Percentiles rank a stretch among this genome's conserved stretches.
These are phyloP conservation scores for Phytopythium delawarense DNA, from an alignment of 352 stramenopile species.

Conservation along the genomic window DNA sequence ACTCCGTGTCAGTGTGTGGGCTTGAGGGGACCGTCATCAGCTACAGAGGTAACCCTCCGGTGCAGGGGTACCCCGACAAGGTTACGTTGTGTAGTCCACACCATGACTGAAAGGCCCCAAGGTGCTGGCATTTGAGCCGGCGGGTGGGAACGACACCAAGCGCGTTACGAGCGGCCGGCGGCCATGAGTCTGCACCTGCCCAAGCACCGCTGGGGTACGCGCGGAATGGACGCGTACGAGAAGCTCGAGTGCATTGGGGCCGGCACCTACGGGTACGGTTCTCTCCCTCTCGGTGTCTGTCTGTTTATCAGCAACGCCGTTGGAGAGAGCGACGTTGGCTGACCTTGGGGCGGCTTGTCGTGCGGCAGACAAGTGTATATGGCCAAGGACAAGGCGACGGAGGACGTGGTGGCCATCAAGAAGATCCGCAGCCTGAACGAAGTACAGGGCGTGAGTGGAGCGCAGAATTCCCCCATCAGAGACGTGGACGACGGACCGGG, in stretches of 20 bases:
- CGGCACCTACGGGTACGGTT: constrained; percentile 77
- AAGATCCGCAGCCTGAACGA: constrained; percentile 90
- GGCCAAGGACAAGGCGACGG: constrained; percentile 81
- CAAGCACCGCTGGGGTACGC: constrained; percentile 82
- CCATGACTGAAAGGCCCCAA: neutral
- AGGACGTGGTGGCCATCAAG: constrained; percentile 88
- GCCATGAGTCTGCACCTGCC: constrained; percentile 83
- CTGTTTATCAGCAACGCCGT: no score
- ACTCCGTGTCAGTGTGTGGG: neutral
- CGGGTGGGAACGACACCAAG: neutral
- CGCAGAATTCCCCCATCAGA: no score
- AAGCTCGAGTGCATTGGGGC: constrained; percentile 88
- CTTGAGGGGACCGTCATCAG: constrained; percentile 3
- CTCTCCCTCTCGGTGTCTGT: no score
- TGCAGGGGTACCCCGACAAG: no score
- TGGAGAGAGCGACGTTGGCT: no score
- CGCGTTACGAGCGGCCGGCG: neutral
- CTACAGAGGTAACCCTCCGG: neutral
- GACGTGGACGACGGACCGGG: neutral
- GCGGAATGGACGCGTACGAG: constrained; percentile 81
- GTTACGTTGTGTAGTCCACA: neutral
- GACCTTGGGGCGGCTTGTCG: no score
- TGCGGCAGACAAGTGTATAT: constrained; percentile 79
- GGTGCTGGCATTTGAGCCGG: no score
- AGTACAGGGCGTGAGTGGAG: constrained; percentile 73